Evolutionary conservation across 306 rosid species (phyloP), one percentile per base, ranked within the genome.

Genomic region (Begonia loranthoides): DNA sequence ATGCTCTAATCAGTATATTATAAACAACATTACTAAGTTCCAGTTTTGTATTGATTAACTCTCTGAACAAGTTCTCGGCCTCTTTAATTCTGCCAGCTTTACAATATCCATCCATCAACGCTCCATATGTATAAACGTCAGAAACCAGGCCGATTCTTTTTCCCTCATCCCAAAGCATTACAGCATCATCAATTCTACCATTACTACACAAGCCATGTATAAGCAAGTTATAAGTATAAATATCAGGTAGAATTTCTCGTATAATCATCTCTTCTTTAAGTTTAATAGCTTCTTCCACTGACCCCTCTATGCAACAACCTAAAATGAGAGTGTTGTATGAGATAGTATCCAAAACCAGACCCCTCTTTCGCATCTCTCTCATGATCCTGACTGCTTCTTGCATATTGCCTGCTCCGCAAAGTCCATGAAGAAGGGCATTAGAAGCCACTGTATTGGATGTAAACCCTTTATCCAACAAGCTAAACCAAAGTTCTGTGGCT

Each of bases 401-500:
- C 79, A 75, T 70, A 61, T 69, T 57, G 53, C 65, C 77, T 44
- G 58, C 68, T 51, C 50, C 72, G 64, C 85, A 75, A 57, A 84
- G 83, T 49, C 89, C 86, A 66, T 75, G 68, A 45, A 80, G 75
- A 61, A 84, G 79, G 50, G 86, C 81, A 39, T 84, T 84, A 41
- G 86, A 84, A 68, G 94, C 68, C 4, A 45, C 56, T 0, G 70
- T 72, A 73, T 81, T 84, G 21, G 79, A 70, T 34, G 81, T 54
- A 58, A 69, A 61, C 60, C 83, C 80, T 59, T 66, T 75, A 46
- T 57, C 71, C 22, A 63, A 82, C 50, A 80, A 67, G 54, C 52
- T 61, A 73, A 77, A 75, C 94, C 94, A 84, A 73, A 84, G 86
- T 47, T 71, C 67, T 57, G 55, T 54, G 21, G 94, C 94, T 44